Conservation (phyloP, 2,329 filamentous ascomycete species). For the Aspergillus japonicus region DNA sequence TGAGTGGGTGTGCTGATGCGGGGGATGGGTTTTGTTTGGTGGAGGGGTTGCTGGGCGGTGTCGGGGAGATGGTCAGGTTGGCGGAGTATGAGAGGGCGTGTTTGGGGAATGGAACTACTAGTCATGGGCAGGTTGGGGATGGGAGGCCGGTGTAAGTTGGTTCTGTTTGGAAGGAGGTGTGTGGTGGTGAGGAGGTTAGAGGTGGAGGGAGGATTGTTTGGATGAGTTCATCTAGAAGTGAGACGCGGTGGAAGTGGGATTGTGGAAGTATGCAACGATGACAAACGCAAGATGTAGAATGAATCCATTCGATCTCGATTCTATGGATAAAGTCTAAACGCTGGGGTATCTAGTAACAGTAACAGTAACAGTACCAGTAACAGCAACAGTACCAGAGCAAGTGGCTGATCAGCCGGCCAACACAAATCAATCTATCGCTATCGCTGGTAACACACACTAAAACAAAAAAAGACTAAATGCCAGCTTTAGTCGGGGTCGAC, state of each 20-base stretch:
- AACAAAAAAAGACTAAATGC: constrained; percentile 1
- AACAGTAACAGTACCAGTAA: constrained; percentile 9
- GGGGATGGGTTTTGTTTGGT: constrained; percentile 33
- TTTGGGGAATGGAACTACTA: constrained; percentile 27
- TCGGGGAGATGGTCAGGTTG: constrained; percentile 25
- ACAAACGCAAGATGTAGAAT: too few relatives aligned
- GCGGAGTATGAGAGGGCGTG: constrained; percentile 32
- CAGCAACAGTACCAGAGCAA: not conserved
- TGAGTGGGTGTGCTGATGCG: constrained; percentile 26
- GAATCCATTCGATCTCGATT: not conserved
- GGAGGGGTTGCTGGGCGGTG: constrained; percentile 25
- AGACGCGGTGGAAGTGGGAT: too few relatives aligned
- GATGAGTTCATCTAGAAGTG: too few relatives aligned
- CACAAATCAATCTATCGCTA: constrained; percentile 14
- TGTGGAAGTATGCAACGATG: too few relatives aligned
- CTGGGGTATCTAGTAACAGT: constrained; percentile 31
- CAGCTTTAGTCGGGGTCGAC: not conserved
- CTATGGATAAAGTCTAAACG: constrained; percentile 1
- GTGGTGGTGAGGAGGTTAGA: not conserved
- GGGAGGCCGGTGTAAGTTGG: constrained; percentile 15
- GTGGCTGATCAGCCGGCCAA: not conserved
- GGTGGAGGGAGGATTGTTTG: too few relatives aligned
- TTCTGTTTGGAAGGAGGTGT: not conserved
- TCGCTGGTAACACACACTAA: constrained; percentile 5
- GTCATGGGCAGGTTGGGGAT: constrained; percentile 26